phyloP scores from a whole-genome alignment of 257 asterid genomes.

The Solanum arcanum region DNA sequence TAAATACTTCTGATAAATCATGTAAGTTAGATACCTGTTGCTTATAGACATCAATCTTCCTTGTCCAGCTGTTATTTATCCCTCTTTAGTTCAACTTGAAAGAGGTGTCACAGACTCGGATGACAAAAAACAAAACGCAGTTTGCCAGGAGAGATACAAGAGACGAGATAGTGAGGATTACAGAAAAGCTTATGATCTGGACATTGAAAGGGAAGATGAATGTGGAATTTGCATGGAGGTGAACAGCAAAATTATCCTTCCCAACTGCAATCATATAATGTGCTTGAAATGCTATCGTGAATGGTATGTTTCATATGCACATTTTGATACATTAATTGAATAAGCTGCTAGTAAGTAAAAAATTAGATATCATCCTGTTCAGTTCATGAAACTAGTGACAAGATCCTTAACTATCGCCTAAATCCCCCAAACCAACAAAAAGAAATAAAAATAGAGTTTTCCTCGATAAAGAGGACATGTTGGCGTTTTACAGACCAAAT shows the following conservation, averaged over 20 bases:
- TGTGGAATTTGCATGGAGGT: slow-evolving; percentile 96
- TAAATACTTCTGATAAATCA: neutral
- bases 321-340: neutral
- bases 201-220: slow-evolving; percentile 85
- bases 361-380: neutral
- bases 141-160: slow-evolving; percentile 62
- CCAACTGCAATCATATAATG: slow-evolving; percentile 75
- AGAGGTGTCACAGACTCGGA: slow-evolving; percentile 77
- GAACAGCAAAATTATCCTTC: slow-evolving; percentile 71
- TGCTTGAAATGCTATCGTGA: slow-evolving; percentile 92
- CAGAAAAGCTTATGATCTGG: slow-evolving; percentile 38
- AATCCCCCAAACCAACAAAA: neutral
- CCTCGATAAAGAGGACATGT: neutral
- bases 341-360: neutral
- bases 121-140: slow-evolving; percentile 72
- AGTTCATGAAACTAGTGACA: neutral
- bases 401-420: neutral
- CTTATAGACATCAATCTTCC: slow-evolving; percentile 5
- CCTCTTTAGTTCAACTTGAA: slow-evolving; percentile 78
- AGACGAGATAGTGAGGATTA: slow-evolving; percentile 62
- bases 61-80: slow-evolving; percentile 75
- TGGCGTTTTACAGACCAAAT: neutral
- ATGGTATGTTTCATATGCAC: slow-evolving; percentile 35
- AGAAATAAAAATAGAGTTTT: neutral
- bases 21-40: neutral